Evolutionary conservation across 2,329 filamentous ascomycete species (phyloP).

Genomic region (Diaporthe citri): DNA sequence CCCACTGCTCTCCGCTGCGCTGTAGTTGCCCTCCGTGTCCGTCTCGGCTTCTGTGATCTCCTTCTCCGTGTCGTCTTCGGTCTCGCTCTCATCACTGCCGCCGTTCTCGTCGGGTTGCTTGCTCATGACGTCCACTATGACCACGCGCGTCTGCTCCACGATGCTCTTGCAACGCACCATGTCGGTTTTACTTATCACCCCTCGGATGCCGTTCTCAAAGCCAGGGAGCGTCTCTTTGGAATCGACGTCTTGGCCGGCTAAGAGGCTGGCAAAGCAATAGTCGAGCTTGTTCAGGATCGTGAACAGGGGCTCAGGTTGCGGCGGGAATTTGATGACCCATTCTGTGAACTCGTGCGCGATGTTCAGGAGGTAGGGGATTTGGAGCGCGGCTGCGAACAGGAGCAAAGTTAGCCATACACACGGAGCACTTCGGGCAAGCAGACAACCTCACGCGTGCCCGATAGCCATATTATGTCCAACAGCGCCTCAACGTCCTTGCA

Average conservation of each 20-base stretch:
- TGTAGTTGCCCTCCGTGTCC: constrained; percentile 49
- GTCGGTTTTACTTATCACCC: constrained; percentile 82
- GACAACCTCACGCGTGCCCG: constrained; percentile 78
- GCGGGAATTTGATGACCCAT: constrained; percentile 79
- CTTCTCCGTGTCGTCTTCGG: constrained; percentile 44
- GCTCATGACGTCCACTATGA: constrained; percentile 77
- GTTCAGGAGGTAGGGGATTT: constrained; percentile 86
- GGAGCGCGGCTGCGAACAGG: constrained; percentile 72
- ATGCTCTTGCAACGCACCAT: constrained; percentile 89
- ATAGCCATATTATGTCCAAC: constrained; percentile 87
- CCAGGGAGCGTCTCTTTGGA: constrained; percentile 77
- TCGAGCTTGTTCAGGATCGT: constrained; percentile 82
- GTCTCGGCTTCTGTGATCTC: constrained; percentile 41
- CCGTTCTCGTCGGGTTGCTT: constrained; percentile 62
- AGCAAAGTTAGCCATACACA: background rate
- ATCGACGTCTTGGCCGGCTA: constrained; percentile 75
- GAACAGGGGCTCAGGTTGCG: constrained; percentile 77
- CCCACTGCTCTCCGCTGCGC: constrained; percentile 28
- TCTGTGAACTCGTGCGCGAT: constrained; percentile 79
- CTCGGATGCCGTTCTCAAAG: constrained; percentile 71
- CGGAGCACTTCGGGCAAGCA: background rate
- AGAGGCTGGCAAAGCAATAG: constrained; percentile 81
- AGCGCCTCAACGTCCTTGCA: constrained; percentile 80
- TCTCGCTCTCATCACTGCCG: constrained; percentile 49
- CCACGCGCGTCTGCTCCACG: constrained; percentile 79